phyloP scores from a whole-genome alignment of 352 stramenopile genomes.

The Phytophthora hybrid region DNA sequence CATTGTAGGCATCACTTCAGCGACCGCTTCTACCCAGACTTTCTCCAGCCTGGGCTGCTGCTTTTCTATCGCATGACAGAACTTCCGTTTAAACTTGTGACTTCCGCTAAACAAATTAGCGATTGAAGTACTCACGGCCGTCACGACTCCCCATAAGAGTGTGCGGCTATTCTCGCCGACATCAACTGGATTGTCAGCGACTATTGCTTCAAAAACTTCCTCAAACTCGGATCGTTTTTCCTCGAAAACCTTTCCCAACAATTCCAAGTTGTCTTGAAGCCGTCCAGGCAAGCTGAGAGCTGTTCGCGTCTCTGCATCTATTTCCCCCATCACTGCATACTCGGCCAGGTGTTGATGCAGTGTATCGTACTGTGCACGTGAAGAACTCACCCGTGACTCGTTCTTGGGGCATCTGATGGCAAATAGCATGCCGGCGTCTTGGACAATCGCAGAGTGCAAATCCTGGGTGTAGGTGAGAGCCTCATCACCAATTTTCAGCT shows the following conservation, averaged over 20 bases:
- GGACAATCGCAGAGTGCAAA: neutral
- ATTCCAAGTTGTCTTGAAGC: conserved; percentile 26
- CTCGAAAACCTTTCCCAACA: neutral
- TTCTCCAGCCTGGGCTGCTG: too few relatives aligned
- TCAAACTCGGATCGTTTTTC: neutral
- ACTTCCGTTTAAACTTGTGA: too few relatives aligned
- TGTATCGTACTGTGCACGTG: neutral
- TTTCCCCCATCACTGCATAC: neutral
- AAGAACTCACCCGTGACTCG: conserved; percentile 2
- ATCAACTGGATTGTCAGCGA: conserved; percentile 5
- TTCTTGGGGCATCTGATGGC: conserved; percentile 7
- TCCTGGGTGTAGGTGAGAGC: neutral
- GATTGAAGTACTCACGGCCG: too few relatives aligned
- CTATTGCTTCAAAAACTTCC: too few relatives aligned
- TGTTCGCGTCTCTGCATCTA: too few relatives aligned
- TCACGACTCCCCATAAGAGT: too few relatives aligned
- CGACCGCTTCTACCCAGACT: too few relatives aligned
- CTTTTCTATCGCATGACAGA: too few relatives aligned
- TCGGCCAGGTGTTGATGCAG: neutral
- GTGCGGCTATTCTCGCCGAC: too few relatives aligned
- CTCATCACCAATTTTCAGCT: too few relatives aligned
- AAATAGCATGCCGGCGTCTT: conserved; percentile 23
- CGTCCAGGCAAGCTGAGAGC: conserved; percentile 14
- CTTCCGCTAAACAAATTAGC: too few relatives aligned
- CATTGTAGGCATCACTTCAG: too few relatives aligned